These are phyloP conservation scores for Citrullus colocynthis DNA, from an alignment of 306 rosid genomes.

Conservation along the genomic window DNA sequence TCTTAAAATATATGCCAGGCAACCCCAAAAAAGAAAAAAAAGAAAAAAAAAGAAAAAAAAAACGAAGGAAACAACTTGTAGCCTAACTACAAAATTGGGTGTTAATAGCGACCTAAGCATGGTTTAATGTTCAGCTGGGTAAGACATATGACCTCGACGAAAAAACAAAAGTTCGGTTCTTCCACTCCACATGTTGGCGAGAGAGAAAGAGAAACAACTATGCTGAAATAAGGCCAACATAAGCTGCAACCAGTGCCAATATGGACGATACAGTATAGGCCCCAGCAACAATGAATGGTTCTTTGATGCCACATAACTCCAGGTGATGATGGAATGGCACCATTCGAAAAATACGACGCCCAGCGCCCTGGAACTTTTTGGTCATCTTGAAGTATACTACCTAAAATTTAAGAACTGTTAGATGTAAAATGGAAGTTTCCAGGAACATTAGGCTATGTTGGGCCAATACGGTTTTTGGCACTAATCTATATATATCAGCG, in stretches of 20 bases:
- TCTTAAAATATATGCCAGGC: background rate
- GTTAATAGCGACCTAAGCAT: background rate
- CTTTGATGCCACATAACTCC: conserved; percentile 51
- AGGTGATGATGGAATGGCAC: conserved; percentile 68
- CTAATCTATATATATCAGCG: background rate
- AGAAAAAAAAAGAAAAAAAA: too few relatives aligned
- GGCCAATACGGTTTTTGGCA: background rate
- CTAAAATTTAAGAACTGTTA: conserved; percentile 19
- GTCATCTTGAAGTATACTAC: conserved; percentile 40
- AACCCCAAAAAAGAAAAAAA: background rate
- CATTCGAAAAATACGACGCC: conserved; percentile 45
- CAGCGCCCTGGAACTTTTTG: conserved; percentile 24
- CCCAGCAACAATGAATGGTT: conserved; percentile 62
- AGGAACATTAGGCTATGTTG: background rate
- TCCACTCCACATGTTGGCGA: background rate
- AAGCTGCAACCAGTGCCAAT: conserved; percentile 66
- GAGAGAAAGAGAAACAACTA: conserved; percentile 2
- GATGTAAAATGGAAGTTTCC: conserved; percentile 5
- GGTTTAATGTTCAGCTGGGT: background rate
- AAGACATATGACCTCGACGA: background rate
- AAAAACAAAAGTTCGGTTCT: too few relatives aligned
- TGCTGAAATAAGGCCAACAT: conserved; percentile 75
- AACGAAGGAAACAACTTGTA: background rate
- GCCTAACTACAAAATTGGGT: background rate
- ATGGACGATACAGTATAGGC: conserved; percentile 66